A percentile compares a stretch with the other conserved stretches of the same genome.
These are phyloP conservation scores for Petunia axillaris DNA, from an alignment of 257 asterid species.

Conservation along the genomic window DNA sequence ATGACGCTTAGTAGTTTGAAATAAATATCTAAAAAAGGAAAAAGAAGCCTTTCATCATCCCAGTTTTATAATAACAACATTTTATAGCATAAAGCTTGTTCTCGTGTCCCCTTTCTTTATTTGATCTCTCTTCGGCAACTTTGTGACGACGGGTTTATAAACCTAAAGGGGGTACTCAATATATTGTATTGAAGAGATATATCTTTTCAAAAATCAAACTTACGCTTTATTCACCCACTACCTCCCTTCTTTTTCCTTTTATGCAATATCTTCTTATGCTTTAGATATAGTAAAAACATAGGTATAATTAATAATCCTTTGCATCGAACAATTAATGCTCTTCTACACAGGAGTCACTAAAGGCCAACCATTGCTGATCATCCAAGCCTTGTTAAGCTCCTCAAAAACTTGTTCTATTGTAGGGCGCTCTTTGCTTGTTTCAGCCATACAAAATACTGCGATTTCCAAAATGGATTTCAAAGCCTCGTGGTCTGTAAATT, in stretches of 20 bases:
- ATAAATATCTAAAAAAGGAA: no score
- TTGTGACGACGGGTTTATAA: background rate
- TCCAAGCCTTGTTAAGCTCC: conserved; percentile 68
- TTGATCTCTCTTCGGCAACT: background rate
- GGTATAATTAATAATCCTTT: background rate
- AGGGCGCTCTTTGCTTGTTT: conserved; percentile 73
- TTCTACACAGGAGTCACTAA: background rate
- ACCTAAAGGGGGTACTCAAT: background rate
- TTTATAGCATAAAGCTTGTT: no score
- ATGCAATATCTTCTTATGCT: background rate
- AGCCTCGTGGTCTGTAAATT: conserved; percentile 43
- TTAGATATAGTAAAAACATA: background rate
- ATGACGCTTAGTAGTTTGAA: no score
- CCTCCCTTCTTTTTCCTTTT: background rate
- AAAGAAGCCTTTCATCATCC: no score
- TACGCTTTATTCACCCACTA: background rate
- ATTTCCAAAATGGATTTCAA: conserved; percentile 69
- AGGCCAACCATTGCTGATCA: background rate
- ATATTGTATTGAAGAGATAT: background rate
- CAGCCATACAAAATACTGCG: conserved; percentile 70
- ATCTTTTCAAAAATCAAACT: background rate
- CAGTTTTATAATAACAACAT: no score
- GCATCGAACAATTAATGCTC: background rate
- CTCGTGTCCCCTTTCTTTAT: no score
- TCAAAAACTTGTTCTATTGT: conserved; percentile 58